Base-by-base conservation (phyloP, 495 filamentous ascomycete species). In the Penicillium samsonianum region DNA sequence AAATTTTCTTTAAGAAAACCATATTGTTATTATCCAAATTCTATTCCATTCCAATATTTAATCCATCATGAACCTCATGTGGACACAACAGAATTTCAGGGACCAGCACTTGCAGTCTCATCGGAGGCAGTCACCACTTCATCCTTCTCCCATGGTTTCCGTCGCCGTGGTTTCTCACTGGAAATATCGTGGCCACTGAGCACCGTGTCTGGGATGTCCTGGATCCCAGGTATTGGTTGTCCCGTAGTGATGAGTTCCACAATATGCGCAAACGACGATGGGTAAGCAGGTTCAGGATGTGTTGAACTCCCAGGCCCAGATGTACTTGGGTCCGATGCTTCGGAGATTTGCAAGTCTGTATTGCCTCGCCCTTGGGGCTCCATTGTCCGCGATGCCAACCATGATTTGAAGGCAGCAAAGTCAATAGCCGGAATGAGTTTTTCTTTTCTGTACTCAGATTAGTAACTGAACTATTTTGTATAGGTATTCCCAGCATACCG, bases 191-290 rank as follows among this genome's bases (percentile, higher is more conserved):
- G 81, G 2, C 86, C 87, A 23, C 82, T 74, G 28, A 94, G 80
- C 7, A 97, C 81, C 0, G 86, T 94, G 59, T 90, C 81, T 14
- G 95, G 92, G 60, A 98, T 94, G 58, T 97, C 80, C 60, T 86
- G 86, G 65, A 98, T 95, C 2, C 94, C 94, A 0, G 91, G 90
- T 49, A 98, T 89, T 4, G 87, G 86, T 68, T 91, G 84, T 42
- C 91, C 92, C 19, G 81, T 87, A 4, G 87, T 88, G 60, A 98
- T 90, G 30, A 97, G 84, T 42, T 90, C 91, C 35, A 96, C 86
- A 49, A 98, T 92, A 56, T 93, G 86, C 26, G 89, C 85, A 65
- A 98, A 98, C 3, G 87, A 88, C 23, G 85, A 86, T 5, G 94
- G 94, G 68, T 96, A 96, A 4, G 87, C 83, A 42, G 84, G 76